phyloP scores from a whole-genome alignment of 148 eudicot genomes.

The Selenicereus undatus region DNA sequence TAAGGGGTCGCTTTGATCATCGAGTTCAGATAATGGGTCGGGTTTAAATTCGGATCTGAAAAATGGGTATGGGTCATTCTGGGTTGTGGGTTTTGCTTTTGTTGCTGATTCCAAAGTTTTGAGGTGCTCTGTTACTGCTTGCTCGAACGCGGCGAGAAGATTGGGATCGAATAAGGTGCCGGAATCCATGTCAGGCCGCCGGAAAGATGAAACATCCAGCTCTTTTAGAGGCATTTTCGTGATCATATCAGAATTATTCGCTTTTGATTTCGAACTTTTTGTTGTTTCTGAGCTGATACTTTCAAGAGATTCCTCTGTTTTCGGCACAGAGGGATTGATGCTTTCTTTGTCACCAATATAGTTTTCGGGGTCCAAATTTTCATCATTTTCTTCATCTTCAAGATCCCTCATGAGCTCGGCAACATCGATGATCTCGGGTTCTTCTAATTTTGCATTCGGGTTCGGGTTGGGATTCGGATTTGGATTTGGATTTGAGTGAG shows the following conservation, averaged over 20 bases:
- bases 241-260: background rate
- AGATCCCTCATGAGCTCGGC: slow-evolving; percentile 45
- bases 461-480: slow-evolving; percentile 11
- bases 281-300: background rate
- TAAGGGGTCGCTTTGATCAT: slow-evolving; percentile 26
- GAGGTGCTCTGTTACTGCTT: slow-evolving; percentile 46
- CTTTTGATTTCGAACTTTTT: background rate
- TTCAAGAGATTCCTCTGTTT: slow-evolving; percentile 3
- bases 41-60: slow-evolving; percentile 29
- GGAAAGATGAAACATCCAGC: slow-evolving; percentile 33
- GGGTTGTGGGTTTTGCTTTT: slow-evolving; percentile 30
- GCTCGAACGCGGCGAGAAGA: slow-evolving; percentile 55
- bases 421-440: slow-evolving; percentile 44
- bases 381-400: slow-evolving; percentile 26
- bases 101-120: slow-evolving; percentile 37
- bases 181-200: slow-evolving; percentile 66
- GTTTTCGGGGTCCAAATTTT: slow-evolving; percentile 19
- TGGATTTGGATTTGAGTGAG: slow-evolving; percentile 14
- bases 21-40: slow-evolving; percentile 26
- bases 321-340: slow-evolving; percentile 22
- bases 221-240: slow-evolving; percentile 4
- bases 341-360: slow-evolving; percentile 55
- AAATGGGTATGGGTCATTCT: slow-evolving; percentile 18
- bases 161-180: slow-evolving; percentile 67
- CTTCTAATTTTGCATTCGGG: slow-evolving; percentile 15